Percentiles rank a stretch among this genome's conserved stretches.
These are phyloP conservation scores for Phytophthora sansomeana DNA, from an alignment of 352 stramenopile species.

Conservation along the genomic window DNA sequence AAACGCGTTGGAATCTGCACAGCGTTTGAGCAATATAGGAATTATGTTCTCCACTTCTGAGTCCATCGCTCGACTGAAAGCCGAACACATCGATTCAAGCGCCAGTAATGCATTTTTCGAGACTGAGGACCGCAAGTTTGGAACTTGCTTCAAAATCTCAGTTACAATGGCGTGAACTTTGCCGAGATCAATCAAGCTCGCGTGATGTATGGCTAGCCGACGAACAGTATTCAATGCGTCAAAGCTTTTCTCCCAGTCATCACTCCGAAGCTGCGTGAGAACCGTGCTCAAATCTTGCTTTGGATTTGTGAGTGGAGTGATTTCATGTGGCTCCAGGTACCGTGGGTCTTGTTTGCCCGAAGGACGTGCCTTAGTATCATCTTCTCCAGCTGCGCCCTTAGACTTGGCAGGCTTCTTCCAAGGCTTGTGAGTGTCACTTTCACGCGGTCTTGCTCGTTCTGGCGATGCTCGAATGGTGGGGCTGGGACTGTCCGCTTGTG, in stretches of 20 bases:
- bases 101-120: slow-evolving; percentile 82
- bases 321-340: slow-evolving; percentile 71
- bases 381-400: slow-evolving; percentile 7
- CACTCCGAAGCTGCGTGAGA: slow-evolving; percentile 43
- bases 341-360: slow-evolving; percentile 64
- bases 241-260: slow-evolving; percentile 75
- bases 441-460: neutral
- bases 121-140: slow-evolving; percentile 74
- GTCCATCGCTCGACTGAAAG: slow-evolving; percentile 61
- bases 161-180: slow-evolving; percentile 56
- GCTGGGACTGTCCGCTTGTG: neutral
- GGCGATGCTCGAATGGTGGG: neutral
- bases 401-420: slow-evolving; percentile 26
- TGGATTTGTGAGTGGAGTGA: slow-evolving; percentile 59
- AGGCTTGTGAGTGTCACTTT: neutral
- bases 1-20: slow-evolving; percentile 76
- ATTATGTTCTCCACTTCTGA: slow-evolving; percentile 67
- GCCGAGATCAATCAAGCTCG: slow-evolving; percentile 43
- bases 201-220: slow-evolving; percentile 62
- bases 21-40: slow-evolving; percentile 69
- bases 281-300: slow-evolving; percentile 62
- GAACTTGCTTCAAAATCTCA: slow-evolving; percentile 68
- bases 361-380: slow-evolving; percentile 12
- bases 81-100: slow-evolving; percentile 64
- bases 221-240: slow-evolving; percentile 69